Percentiles rank a stretch among this genome's conserved stretches.
Conservation (phyloP, 2,329 filamentous ascomycete genomes). For the Nakataea oryzae region DNA sequence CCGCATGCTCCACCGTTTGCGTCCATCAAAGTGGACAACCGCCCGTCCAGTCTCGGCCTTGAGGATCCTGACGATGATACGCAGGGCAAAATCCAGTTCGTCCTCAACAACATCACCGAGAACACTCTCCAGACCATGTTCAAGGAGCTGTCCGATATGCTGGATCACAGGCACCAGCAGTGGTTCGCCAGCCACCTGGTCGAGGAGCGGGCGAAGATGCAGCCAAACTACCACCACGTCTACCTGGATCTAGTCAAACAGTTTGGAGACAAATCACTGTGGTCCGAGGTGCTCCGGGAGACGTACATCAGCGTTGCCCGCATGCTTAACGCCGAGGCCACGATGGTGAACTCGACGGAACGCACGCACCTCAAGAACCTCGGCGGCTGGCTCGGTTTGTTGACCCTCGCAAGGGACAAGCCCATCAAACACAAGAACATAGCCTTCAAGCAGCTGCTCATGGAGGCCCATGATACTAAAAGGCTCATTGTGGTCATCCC, state of each 20-base stretch:
- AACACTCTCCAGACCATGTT: conserved; percentile 80
- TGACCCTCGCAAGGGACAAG: conserved; percentile 88
- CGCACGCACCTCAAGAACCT: conserved; percentile 86
- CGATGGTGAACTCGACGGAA: conserved; percentile 74
- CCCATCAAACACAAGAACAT: conserved; percentile 96
- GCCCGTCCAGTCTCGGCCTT: conserved; percentile 51
- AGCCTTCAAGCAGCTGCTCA: conserved; percentile 88
- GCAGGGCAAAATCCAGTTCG: conserved; percentile 90
- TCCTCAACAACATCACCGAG: conserved; percentile 92
- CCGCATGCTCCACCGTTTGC: conserved; percentile 61
- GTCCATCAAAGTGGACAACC: conserved; percentile 67
- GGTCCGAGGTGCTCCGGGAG: conserved; percentile 83
- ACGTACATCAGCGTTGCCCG: conserved; percentile 80
- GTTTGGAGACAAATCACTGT: conserved; percentile 69
- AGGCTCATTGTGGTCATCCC: conserved; percentile 87
- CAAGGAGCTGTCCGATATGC: conserved; percentile 64
- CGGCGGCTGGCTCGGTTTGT: conserved; percentile 82
- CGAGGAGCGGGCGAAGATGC: conserved; percentile 91
- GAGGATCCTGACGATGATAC: conserved; percentile 77
- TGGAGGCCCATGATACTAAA: conserved; percentile 90
- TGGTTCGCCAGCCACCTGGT: conserved; percentile 97
- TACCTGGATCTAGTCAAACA: conserved; percentile 84
- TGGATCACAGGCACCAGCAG: conserved; percentile 76
- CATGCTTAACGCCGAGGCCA: conserved; percentile 83
- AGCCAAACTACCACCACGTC: conserved; percentile 90